phyloP scores from a whole-genome alignment of 805 yeast species.

The Candida nanaspora region DNA sequence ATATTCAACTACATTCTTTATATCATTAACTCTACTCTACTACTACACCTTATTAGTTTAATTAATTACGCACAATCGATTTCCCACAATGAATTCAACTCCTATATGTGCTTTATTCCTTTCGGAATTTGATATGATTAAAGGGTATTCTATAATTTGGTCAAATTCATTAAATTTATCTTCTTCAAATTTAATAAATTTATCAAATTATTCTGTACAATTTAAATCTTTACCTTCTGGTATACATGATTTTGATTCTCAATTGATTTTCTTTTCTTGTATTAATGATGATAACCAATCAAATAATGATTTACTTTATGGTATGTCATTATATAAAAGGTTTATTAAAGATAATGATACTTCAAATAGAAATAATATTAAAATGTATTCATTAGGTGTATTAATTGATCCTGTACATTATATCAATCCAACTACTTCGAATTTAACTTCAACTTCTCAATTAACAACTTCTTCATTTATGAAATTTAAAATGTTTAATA shows the following conservation, averaged over 20 bases:
- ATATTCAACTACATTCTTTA: too few species aligned
- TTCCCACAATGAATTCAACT: too few species aligned
- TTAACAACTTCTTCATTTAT: neutral
- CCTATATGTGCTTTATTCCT: slow-evolving; percentile 38
- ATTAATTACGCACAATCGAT: neutral
- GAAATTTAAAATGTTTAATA: slow-evolving; percentile 35
- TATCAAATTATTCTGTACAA: slow-evolving; percentile 40
- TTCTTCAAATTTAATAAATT: slow-evolving; percentile 4
- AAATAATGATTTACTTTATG: slow-evolving; percentile 28
- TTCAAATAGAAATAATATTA: slow-evolving; percentile 36
- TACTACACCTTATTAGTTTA: too few species aligned
- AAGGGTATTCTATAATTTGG: slow-evolving; percentile 37
- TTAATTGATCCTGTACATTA: slow-evolving; percentile 37
- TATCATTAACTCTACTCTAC: too few species aligned
- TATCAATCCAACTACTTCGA: slow-evolving; percentile 25
- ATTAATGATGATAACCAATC: slow-evolving; percentile 15
- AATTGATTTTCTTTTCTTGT: slow-evolving; percentile 47
- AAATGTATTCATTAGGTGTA: slow-evolving; percentile 61
- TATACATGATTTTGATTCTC: slow-evolving; percentile 43
- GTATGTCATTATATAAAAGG: slow-evolving; percentile 46
- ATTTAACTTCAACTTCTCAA: neutral
- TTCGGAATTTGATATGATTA: slow-evolving; percentile 43
- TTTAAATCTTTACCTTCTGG: slow-evolving; percentile 67
- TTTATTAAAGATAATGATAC: slow-evolving; percentile 18
- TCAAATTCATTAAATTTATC: slow-evolving; percentile 11